Evolutionary conservation across 768 basidiomycete species (phyloP).

Genomic region (Boletellus emodensis): DNA sequence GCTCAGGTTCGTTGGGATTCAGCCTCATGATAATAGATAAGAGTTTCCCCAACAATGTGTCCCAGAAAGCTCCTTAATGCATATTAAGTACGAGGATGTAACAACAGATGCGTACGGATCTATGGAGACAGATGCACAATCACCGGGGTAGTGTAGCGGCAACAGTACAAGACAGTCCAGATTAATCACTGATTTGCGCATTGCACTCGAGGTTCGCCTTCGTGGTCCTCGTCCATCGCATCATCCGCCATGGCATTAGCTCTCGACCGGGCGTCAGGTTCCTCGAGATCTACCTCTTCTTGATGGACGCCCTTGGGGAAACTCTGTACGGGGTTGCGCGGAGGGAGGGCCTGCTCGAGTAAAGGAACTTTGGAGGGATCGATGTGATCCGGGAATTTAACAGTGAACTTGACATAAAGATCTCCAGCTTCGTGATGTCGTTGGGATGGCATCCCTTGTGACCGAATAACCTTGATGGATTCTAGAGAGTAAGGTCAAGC

Average conservation of each 20-base stretch:
- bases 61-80: conserved; percentile 12
- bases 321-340: conserved; percentile 62
- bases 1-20: conserved; percentile 29
- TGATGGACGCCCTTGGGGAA: conserved; percentile 63
- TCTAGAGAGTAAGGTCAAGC: conserved; percentile 41
- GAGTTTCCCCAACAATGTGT: neutral
- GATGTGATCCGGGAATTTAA: conserved; percentile 86
- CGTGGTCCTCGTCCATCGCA: conserved; percentile 89
- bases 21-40: conserved; percentile 5
- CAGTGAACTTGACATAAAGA: conserved; percentile 79
- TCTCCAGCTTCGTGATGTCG: conserved; percentile 97
- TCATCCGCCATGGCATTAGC: conserved; percentile 57
- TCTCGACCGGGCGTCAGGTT: conserved; percentile 61
- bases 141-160: conserved; percentile 18
- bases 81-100: conserved; percentile 31
- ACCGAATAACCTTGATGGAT: conserved; percentile 83
- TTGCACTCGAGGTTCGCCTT: conserved; percentile 87
- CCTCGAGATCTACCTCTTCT: conserved; percentile 83
- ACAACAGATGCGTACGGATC: conserved; percentile 26
- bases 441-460: conserved; percentile 98
- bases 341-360: conserved; percentile 83
- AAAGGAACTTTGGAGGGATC: conserved; percentile 59
- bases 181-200: conserved; percentile 79
- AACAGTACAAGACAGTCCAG: conserved; percentile 13
- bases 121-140: conserved; percentile 22